Percentiles rank a stretch among this genome's conserved stretches.
phyloP scores from a whole-genome alignment of 1,284 basidiomycete genomes.

The Schizophyllum amplum region DNA sequence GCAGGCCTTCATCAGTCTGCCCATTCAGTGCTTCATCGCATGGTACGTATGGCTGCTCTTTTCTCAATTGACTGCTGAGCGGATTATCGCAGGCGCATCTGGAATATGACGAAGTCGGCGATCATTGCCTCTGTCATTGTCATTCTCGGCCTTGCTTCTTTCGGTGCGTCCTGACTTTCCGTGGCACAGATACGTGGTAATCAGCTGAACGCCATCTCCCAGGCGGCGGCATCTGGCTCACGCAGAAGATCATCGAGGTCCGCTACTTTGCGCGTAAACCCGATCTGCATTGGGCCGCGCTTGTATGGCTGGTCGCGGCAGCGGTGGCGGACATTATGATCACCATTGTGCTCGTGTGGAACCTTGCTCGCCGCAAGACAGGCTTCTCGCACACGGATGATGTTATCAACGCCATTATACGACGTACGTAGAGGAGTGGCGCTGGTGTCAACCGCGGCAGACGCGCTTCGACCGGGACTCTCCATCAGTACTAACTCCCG shows the following conservation, averaged over 20 bases:
- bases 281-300: constrained; percentile 32
- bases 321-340: constrained; percentile 39
- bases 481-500: background rate
- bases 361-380: constrained; percentile 36
- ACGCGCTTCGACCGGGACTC: background rate
- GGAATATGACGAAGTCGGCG: constrained; percentile 28
- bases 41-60: constrained; percentile 1
- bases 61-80: constrained; percentile 3
- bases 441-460: background rate
- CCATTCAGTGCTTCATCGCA: background rate
- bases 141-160: constrained; percentile 28
- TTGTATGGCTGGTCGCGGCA: constrained; percentile 40
- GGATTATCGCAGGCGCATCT: background rate
- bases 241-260: constrained; percentile 23
- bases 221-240: constrained; percentile 41
- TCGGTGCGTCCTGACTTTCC: constrained; percentile 22
- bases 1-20: background rate
- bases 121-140: constrained; percentile 28
- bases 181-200: too few species aligned
- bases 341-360: constrained; percentile 33
- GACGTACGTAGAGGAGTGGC: constrained; percentile 22
- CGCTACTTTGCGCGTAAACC: constrained; percentile 32
- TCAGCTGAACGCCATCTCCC: background rate
- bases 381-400: constrained; percentile 36
- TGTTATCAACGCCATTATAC: constrained; percentile 36